These are phyloP conservation scores for Solanum hybrid DNA, from an alignment of 305 asterid genomes.

Conservation along the genomic window DNA sequence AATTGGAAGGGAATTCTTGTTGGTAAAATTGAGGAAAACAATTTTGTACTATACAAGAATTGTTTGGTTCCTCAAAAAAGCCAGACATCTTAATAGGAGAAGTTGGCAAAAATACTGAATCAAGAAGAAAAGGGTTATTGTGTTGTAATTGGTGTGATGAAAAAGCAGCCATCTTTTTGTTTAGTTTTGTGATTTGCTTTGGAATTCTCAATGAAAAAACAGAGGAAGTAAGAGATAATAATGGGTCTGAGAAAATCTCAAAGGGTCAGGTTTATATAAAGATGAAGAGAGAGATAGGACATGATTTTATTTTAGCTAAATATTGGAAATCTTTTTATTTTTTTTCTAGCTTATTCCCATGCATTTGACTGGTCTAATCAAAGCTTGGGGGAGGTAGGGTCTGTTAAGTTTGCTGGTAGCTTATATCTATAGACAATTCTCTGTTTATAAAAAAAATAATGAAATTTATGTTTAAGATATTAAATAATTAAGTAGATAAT, in stretches of 20 bases:
- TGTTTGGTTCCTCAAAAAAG: constrained; percentile 29
- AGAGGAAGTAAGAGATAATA: background rate
- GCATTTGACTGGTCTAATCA: constrained; percentile 41
- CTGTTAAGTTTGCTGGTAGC: background rate
- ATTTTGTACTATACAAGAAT: background rate
- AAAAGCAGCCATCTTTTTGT: constrained; percentile 44
- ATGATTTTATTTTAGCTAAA: background rate
- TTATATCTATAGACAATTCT: background rate
- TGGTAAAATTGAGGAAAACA: constrained; percentile 26
- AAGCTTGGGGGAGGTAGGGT: background rate
- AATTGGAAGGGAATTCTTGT: constrained; percentile 11
- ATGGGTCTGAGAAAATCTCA: constrained; percentile 27
- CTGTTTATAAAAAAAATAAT: background rate
- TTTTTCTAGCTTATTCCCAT: constrained; percentile 7
- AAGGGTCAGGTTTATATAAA: constrained; percentile 22
- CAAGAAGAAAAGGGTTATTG: constrained; percentile 12
- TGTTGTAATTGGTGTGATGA: constrained; percentile 19
- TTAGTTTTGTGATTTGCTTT: background rate
- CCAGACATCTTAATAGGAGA: constrained; percentile 17
- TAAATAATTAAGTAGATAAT: background rate
- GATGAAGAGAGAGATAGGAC: background rate
- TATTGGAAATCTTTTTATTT: background rate
- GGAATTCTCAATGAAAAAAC: background rate
- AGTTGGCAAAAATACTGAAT: constrained; percentile 9
- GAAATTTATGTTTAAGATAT: background rate